Base-by-base conservation (phyloP, 2,329 filamentous ascomycete species). In the Neonectria neomacrospora region DNA sequence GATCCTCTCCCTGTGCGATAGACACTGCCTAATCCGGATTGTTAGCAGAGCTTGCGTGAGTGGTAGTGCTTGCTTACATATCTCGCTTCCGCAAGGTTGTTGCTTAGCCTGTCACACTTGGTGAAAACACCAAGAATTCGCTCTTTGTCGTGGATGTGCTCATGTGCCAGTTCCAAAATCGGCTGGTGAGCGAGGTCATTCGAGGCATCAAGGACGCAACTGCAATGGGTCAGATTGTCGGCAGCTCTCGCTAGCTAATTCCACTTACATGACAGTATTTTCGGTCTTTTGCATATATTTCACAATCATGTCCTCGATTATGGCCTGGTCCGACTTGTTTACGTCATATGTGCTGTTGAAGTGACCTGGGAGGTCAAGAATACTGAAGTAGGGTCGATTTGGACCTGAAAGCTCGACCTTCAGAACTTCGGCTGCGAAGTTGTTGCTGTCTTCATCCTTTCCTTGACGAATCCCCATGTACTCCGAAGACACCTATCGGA, bases 381-480 rank as follows among this genome's bases (percentile, higher is more conserved):
- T 79, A 14, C 74, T 79, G 59, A 80, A 80, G 45, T 76, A 73
- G 0, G 77, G 75, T 4, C 76, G 73, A 1, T 71, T 65, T 0
- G 79, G 79, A 1, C 79, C 79, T 0, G 73, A 76, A 3, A 80
- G 60, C 34, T 80, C 79, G 18, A 80, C 73, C 20, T 75, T 78
- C 6, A 80, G 71, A 11, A 80, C 75, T 22, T 79, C 73, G 9
- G 73, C 71, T 0, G 77, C 78, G 52, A 80, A 80, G 47, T 79
- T 80, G 59, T 75, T 76, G 23, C 67, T 69, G 2, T 69, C 64
- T 2, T 50, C 34, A 1, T 65, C 67, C 14, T 66, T 57, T 1
- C 73, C 73, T 3, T 59, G 62, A 0, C 53, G 55, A n/a, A 80
- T 78, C 0, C 74, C 74, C 73, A 78, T 76, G 10, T 72, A 73